These are phyloP conservation scores for Craspedostauros australis DNA, from an alignment of 108 stramenopile species.

Conservation along the genomic window DNA sequence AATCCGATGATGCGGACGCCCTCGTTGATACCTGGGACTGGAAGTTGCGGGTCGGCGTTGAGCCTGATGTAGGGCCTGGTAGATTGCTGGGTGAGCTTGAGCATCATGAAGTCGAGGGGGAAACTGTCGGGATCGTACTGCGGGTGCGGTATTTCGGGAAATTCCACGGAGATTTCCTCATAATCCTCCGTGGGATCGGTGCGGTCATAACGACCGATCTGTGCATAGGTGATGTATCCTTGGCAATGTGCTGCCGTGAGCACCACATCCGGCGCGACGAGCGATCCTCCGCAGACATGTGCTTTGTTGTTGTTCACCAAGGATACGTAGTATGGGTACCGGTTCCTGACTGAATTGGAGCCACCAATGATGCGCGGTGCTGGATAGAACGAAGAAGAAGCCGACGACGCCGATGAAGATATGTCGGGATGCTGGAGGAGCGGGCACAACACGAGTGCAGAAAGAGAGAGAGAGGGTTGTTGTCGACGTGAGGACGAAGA, in stretches of 20 bases:
- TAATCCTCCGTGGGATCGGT: slow-evolving; percentile 10
- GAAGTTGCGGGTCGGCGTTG: slow-evolving; percentile 35
- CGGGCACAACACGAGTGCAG: no score
- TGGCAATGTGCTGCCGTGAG: slow-evolving; percentile 65
- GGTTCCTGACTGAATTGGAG: slow-evolving; percentile 8
- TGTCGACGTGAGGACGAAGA: no score
- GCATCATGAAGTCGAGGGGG: slow-evolving; percentile 43
- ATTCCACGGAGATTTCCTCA: slow-evolving; percentile 21
- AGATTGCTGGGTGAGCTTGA: slow-evolving; percentile 26
- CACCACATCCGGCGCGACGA: slow-evolving; percentile 65
- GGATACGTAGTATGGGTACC: slow-evolving; percentile 51
- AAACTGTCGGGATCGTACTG: slow-evolving; percentile 14
- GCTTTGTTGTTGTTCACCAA: slow-evolving; percentile 22
- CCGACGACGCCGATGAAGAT: no score
- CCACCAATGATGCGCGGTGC: slow-evolving; percentile 49
- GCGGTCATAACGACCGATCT: slow-evolving; percentile 35
- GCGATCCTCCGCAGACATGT: slow-evolving; percentile 50
- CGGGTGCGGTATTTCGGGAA: slow-evolving; percentile 41
- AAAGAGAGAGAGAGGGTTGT: no score
- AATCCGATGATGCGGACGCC: slow-evolving; percentile 44
- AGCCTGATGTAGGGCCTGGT: slow-evolving; percentile 18
- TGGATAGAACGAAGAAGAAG: slow-evolving; percentile 1
- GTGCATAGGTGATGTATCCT: slow-evolving; percentile 8
- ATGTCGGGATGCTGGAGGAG: no score
- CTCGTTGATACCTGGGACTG: slow-evolving; percentile 3